A percentile compares a stretch with the other conserved stretches of the same genome.
Evolutionary conservation across 371 early-diverging fungal genomes (phyloP).

Genomic region (Mortierella sp.): DNA sequence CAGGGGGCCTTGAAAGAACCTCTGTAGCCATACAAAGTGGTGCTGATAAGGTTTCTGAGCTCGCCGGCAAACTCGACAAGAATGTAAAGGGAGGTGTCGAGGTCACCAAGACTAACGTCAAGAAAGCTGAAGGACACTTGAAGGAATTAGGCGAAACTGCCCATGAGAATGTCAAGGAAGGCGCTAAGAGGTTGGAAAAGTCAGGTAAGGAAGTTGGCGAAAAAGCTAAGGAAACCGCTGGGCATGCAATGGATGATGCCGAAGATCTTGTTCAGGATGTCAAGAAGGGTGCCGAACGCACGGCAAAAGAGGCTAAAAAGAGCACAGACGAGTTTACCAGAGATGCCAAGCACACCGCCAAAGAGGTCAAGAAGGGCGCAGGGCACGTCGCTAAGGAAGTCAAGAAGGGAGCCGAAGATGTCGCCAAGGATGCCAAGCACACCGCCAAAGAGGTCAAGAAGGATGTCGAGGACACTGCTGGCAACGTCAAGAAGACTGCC

Average conservation of each 20-base stretch:
- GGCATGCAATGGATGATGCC: conserved; percentile 2
- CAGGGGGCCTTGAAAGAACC: conserved; percentile 42
- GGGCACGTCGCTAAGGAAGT: conserved; percentile 16
- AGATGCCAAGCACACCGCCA: conserved; percentile 10
- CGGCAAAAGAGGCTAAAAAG: conserved; percentile 17
- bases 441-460: conserved; percentile 18
- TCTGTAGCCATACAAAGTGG: conserved; percentile 31
- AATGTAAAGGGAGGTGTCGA: conserved; percentile 27
- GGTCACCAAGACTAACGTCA: conserved; percentile 14
- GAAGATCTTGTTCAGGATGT: conserved; percentile 23
- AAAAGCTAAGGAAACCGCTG: conserved; percentile 22
- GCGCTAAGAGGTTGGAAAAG: conserved; percentile 22
- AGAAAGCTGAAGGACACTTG: conserved; percentile 10
- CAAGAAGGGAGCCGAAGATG: conserved; percentile 17
- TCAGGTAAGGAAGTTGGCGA: conserved; percentile 15
- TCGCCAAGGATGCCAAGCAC: conserved; percentile 17
- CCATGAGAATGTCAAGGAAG: conserved; percentile 18
- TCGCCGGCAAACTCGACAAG: conserved; percentile 10
- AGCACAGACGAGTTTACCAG: conserved; percentile 12
- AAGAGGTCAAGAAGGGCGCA: conserved; percentile 23
- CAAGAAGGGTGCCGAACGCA: conserved; percentile 19
- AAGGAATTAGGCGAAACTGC: conserved; percentile 21
- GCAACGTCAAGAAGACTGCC: conserved; percentile 5
- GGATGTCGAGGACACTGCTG: conserved; percentile 11
- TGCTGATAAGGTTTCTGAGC: conserved; percentile 21